Base-by-base conservation (phyloP, 192 early-diverging fungal species). In the Rhizoclosmatium sp. region DNA sequence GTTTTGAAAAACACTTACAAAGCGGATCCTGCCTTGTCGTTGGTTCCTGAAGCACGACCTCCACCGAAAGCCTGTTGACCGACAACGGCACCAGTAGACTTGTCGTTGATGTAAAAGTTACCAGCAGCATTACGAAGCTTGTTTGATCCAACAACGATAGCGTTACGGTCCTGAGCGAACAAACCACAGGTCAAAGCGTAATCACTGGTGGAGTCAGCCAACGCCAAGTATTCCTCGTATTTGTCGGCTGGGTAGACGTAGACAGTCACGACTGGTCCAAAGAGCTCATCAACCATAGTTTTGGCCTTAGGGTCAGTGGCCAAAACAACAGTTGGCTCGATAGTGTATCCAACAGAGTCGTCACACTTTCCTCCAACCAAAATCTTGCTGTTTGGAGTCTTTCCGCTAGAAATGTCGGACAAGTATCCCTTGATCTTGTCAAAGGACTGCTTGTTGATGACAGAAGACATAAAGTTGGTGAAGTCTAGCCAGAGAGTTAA, bases 81-180 rank as follows among this genome's bases (percentile, higher is more conserved):
- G 59, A 98, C 96, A 46, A 98, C 93, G 46, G 96, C 97, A 59
- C 97, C 97, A 58, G 97, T 99, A 81, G 92, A 96, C 85, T 99
- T 99, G 89, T 99, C 97, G 83, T 99, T 99, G 82, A 99, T 92
- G 85, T 99, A 99, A 74, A 99, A 97, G 91, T 99, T 99, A 48
- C 97, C 97, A 3, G 95, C 93, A 47, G 93, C 90, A 85, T 99
- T 87, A 58, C 95, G 91, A 70, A 99, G 88, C 67, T 89, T 83
- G 80, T 94, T 92, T 76, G 89, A 88, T 41, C 91, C 93, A 21
- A 85, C 76, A 47, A 95, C 85, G 66, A 94, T 88, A 2, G 94
- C 93, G 64, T 89, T 81, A 59, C 97, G 92, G 79, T 97, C 95
- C 82, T 91, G 86, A 23, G 96, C 95, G 88, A 99, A 99, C 79